phyloP scores from a whole-genome alignment of 2,329 filamentous ascomycete genomes.

The Aspergillaceae sp. region DNA sequence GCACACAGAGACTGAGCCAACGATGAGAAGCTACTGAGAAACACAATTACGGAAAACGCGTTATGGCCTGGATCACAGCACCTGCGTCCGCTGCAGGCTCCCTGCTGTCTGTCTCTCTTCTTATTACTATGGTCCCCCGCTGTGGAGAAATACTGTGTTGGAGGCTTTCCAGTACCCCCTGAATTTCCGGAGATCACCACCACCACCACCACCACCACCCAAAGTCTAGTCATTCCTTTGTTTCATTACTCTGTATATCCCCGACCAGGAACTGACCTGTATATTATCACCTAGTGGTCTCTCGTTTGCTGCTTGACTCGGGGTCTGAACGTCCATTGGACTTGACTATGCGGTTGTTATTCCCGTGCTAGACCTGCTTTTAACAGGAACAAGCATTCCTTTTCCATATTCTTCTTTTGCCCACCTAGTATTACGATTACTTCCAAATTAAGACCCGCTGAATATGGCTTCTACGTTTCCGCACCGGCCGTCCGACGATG shows the following conservation, averaged over 20 bases:
- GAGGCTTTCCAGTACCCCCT: conserved; percentile 4
- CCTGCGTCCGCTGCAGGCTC: no score
- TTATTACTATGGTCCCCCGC: conserved; percentile 4
- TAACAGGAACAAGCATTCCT: conserved; percentile 8
- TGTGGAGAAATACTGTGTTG: conserved; percentile 6
- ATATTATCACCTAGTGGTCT: not conserved
- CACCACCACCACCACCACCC: no score
- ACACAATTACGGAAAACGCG: no score
- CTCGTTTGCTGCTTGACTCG: not conserved
- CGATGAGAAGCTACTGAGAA: no score
- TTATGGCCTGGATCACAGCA: no score
- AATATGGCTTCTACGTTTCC: conserved; percentile 32
- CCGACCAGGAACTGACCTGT: not conserved
- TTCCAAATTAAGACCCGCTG: not conserved
- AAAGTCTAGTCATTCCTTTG: no score
- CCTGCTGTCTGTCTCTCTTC: not conserved
- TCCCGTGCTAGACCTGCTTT: conserved; percentile 1
- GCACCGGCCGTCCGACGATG: conserved; percentile 33
- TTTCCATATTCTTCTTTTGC: conserved; percentile 7
- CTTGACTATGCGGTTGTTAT: not conserved
- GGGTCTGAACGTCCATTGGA: not conserved
- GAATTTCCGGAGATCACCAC: conserved; percentile 4
- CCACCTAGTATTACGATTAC: conserved; percentile 3
- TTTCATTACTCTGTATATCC: not conserved
- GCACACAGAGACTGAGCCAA: not conserved